Base-by-base conservation (phyloP, 441 rosid species). In the Dalechampia spathulata region DNA sequence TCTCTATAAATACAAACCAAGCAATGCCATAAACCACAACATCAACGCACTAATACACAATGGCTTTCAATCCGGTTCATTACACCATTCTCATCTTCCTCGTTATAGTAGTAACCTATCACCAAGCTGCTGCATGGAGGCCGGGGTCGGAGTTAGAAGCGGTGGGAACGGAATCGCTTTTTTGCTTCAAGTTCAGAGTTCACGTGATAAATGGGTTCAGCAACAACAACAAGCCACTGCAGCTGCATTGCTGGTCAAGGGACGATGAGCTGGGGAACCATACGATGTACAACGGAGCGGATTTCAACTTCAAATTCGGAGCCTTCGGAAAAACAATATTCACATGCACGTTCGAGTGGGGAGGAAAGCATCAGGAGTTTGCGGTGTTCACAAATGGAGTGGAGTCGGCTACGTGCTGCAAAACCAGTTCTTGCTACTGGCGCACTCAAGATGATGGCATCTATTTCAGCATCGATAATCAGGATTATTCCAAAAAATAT, bases 371-470 rank as follows among this genome's bases (percentile, higher is more conserved):
- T 26, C 45, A 26, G 9, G 13, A n/a, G 2, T 23, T 38, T 5
- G 36, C n/a, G 9, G 58, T 54, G 23, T 54, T 54, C 1, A 16
- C 1, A 5, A 10, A 54, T 5, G 0, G 1, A 0, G 7, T 40
- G 1, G 37, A 54, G n/a, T 21, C 37, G 20, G 2, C 0, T 0
- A 6, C 1, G 12, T 40, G 58, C 2, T 40, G 58, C 2, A 1
- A 5, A 30, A 30, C 34, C 5, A n/a, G 36, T n/a, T 15, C 2
- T 54, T 54, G 58, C 36, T 54, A 13, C 26, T 40, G 58, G 48
- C 14, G 7, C 21, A 37, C 58, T 0, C 58, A 25, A n/a, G 58
- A 54, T 54, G 58, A 54, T 51, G 55, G 55, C 0, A 32, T 51
- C 16, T 51, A 51, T 40, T 38, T 39, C 26, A 54, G 37, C 2